A percentile compares a stretch with the other conserved stretches of the same genome.
These are phyloP conservation scores for Lentinula raphanica DNA, from an alignment of 768 basidiomycete genomes.

Conservation along the genomic window DNA sequence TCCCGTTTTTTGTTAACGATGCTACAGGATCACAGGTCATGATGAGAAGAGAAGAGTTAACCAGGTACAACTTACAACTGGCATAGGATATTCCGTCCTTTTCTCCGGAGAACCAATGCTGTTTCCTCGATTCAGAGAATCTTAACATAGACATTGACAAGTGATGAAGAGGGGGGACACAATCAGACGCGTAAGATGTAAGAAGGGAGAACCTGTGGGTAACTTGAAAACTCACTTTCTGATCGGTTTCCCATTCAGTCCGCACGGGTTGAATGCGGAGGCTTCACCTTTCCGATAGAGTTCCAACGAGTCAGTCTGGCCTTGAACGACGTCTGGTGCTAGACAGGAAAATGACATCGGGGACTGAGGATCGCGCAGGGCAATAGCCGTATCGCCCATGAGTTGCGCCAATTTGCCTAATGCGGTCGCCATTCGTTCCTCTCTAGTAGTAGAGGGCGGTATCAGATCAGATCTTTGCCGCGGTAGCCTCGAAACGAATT, in stretches of 20 bases:
- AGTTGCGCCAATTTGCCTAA: slow-evolving; percentile 49
- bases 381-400: slow-evolving; percentile 39
- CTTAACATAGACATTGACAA: slow-evolving; percentile 24
- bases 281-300: slow-evolving; percentile 41
- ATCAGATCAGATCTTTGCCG: slow-evolving; percentile 43
- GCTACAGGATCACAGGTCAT: neutral
- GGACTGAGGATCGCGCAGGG: slow-evolving; percentile 49
- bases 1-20: slow-evolving; percentile 6
- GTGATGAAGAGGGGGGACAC: neutral
- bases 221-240: slow-evolving; percentile 44
- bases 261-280: slow-evolving; percentile 51
- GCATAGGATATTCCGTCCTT: slow-evolving; percentile 51
- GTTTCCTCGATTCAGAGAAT: slow-evolving; percentile 52
- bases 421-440: slow-evolving; percentile 52
- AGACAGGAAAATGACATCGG: slow-evolving; percentile 67
- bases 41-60: no score
- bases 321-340: slow-evolving; percentile 42
- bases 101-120: slow-evolving; percentile 63
- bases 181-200: neutral
- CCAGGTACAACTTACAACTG: slow-evolving; percentile 37
- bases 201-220: neutral
- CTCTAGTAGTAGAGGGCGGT: slow-evolving; percentile 26
- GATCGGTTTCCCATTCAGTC: slow-evolving; percentile 51
- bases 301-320: slow-evolving; percentile 44
- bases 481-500: slow-evolving; percentile 56